phyloP scores from a whole-genome alignment of 2,329 filamentous ascomycete genomes.

The Pseudogymnoascus sp. region DNA sequence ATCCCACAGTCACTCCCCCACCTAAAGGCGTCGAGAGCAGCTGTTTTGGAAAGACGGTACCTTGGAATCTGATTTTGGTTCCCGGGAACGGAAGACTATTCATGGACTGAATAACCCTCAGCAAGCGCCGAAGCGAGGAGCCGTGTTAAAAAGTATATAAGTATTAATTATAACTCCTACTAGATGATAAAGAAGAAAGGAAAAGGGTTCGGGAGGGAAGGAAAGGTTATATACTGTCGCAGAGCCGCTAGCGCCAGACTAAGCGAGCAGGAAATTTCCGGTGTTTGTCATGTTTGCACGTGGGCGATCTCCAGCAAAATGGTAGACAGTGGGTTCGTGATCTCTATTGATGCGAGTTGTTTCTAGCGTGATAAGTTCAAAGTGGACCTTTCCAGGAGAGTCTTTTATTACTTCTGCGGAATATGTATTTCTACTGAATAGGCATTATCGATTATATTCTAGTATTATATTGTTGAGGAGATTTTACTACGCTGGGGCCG shows the following conservation, averaged over 20 bases:
- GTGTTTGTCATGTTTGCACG: conserved; percentile 2
- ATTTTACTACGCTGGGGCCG: neutral
- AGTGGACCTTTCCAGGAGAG: neutral
- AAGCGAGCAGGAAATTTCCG: conserved; percentile 7
- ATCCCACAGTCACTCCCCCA: conserved; percentile 36
- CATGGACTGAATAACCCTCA: conserved; percentile 33
- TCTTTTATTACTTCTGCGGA: neutral
- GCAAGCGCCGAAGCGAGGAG: conserved; percentile 35
- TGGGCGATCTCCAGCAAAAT: neutral
- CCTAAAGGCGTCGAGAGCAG: conserved; percentile 25
- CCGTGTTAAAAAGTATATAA: conserved; percentile 30
- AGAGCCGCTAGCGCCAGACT: conserved; percentile 1
- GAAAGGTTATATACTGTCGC: conserved; percentile 1
- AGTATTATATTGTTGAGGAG: neutral
- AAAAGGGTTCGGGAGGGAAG: conserved; percentile 16
- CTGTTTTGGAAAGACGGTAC: conserved; percentile 38
- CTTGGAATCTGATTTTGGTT: conserved; percentile 30
- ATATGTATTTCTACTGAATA: neutral
- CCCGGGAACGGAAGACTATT: conserved; percentile 38
- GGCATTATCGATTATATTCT: too few relatives aligned
- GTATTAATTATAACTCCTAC: conserved; percentile 32
- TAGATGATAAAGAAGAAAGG: conserved; percentile 22
- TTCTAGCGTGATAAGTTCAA: neutral
- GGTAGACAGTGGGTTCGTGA: neutral
- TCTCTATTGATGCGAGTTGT: neutral